These are phyloP conservation scores for Skeletonema tropicum DNA, from an alignment of 108 stramenopile species.

Conservation along the genomic window DNA sequence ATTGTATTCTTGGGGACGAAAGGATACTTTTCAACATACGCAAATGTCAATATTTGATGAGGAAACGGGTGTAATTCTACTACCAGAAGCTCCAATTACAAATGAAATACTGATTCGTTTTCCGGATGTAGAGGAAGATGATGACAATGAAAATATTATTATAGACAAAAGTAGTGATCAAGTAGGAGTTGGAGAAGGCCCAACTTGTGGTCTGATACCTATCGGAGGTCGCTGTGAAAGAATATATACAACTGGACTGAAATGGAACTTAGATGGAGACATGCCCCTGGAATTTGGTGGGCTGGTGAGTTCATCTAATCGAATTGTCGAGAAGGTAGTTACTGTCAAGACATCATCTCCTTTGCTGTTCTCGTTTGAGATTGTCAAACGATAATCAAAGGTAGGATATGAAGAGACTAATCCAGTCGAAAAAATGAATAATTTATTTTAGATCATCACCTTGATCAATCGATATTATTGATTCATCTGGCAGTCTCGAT, in stretches of 20 bases:
- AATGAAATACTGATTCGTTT: slow-evolving; percentile 60
- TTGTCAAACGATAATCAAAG: slow-evolving; percentile 15
- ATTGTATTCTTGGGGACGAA: slow-evolving; percentile 63
- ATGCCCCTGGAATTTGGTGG: slow-evolving; percentile 75
- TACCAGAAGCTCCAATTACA: slow-evolving; percentile 42
- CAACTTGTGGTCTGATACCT: slow-evolving; percentile 85
- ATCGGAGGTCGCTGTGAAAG: slow-evolving; percentile 62
- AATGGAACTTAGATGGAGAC: slow-evolving; percentile 81
- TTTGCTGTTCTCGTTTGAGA: slow-evolving; percentile 72
- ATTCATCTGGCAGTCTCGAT: slow-evolving; percentile 69
- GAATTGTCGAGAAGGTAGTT: slow-evolving; percentile 52
- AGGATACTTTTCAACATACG: slow-evolving; percentile 38
- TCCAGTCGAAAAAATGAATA: not conserved
- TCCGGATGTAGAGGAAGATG: slow-evolving; percentile 8
- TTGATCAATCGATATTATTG: slow-evolving; percentile 76
- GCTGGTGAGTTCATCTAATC: slow-evolving; percentile 85
- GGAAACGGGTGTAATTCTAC: slow-evolving; percentile 69
- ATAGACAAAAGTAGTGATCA: not conserved
- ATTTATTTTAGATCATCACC: slow-evolving; percentile 41
- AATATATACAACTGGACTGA: slow-evolving; percentile 67
- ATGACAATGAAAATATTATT: not conserved
- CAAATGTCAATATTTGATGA: slow-evolving; percentile 70
- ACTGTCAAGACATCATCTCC: slow-evolving; percentile 61
- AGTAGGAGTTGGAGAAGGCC: slow-evolving; percentile 64
- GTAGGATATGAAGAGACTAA: not conserved